A percentile compares a stretch with the other conserved stretches of the same genome.
Evolutionary conservation across 148 eudicot species (phyloP).

Genomic region (Oxyria digyna): DNA sequence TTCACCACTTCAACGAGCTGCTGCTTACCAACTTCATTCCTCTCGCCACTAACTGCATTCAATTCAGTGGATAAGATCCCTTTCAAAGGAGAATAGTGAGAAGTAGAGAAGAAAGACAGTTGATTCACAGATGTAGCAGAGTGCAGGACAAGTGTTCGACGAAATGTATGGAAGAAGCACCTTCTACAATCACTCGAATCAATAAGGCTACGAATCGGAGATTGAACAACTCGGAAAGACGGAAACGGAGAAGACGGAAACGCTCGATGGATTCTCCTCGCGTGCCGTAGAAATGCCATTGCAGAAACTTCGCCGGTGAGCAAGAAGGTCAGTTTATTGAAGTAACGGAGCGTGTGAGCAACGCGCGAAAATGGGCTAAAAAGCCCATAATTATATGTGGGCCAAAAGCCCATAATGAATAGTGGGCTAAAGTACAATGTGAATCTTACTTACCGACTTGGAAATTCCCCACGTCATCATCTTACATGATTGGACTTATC

Average conservation of each 20-base stretch:
- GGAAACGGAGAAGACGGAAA: not conserved
- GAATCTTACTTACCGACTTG: not conserved
- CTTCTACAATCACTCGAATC: not conserved
- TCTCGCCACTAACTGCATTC: constrained; percentile 4
- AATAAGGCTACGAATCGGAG: not conserved
- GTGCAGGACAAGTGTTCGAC: constrained; percentile 36
- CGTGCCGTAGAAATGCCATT: constrained; percentile 9
- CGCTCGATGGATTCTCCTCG: not conserved
- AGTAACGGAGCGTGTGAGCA: not conserved
- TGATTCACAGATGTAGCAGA: not conserved
- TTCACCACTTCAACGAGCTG: constrained; percentile 30
- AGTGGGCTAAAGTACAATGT: not conserved
- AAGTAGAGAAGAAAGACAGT: constrained; percentile 10
- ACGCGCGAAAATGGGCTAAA: not conserved
- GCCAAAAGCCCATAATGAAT: not conserved
- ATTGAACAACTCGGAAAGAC: not conserved
- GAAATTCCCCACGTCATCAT: not conserved
- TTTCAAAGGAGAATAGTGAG: constrained; percentile 13
- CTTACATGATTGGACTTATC: not conserved
- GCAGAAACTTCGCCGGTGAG: not conserved
- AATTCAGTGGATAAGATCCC: constrained; percentile 22
- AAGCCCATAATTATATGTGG: not conserved
- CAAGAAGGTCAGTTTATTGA: not conserved
- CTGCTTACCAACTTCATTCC: constrained; percentile 1
- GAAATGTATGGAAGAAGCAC: constrained; percentile 41